Evolutionary conservation across 805 yeast species (phyloP).

Genomic region (Huiozyma sinensis): DNA sequence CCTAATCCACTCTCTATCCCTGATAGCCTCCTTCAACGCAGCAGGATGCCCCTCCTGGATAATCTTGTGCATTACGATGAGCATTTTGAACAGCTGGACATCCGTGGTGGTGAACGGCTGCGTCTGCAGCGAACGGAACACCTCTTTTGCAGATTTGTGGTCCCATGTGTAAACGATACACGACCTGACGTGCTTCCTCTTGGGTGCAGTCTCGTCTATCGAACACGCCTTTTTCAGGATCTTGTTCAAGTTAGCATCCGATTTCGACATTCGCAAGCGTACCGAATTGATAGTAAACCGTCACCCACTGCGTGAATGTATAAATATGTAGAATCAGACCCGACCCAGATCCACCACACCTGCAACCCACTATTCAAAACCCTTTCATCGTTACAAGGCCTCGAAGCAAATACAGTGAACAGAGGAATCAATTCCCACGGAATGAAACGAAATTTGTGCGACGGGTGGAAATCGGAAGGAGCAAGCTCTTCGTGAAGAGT

Average conservation of each 20-base stretch:
- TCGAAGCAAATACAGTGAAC: no score
- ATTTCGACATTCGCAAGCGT: slow-evolving; percentile 15
- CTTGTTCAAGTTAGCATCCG: slow-evolving; percentile 33
- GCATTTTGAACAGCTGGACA: slow-evolving; percentile 73
- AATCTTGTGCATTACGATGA: slow-evolving; percentile 80
- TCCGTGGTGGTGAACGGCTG: slow-evolving; percentile 72
- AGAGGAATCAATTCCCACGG: no score
- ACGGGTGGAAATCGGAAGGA: no score
- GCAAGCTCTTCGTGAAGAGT: no score
- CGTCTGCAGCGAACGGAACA: slow-evolving; percentile 74
- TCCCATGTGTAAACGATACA: slow-evolving; percentile 97
- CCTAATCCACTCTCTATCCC: slow-evolving; percentile 67
- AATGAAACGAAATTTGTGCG: no score
- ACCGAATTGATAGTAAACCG: no score
- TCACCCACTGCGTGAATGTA: no score
- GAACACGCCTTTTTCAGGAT: slow-evolving; percentile 69
- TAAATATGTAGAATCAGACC: no score
- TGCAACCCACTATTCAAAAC: no score
- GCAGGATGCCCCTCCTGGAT: slow-evolving; percentile 97
- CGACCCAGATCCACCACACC: no score
- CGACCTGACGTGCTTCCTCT: slow-evolving; percentile 90
- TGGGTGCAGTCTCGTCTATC: slow-evolving; percentile 82
- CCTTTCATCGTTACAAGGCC: no score
- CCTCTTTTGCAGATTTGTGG: slow-evolving; percentile 69
- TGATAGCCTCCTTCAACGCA: slow-evolving; percentile 67